Evolutionary conservation across 345 rosid genomes (phyloP), one percentile per base, ranked within the genome.

Genomic region (Linum usitatissimum): DNA sequence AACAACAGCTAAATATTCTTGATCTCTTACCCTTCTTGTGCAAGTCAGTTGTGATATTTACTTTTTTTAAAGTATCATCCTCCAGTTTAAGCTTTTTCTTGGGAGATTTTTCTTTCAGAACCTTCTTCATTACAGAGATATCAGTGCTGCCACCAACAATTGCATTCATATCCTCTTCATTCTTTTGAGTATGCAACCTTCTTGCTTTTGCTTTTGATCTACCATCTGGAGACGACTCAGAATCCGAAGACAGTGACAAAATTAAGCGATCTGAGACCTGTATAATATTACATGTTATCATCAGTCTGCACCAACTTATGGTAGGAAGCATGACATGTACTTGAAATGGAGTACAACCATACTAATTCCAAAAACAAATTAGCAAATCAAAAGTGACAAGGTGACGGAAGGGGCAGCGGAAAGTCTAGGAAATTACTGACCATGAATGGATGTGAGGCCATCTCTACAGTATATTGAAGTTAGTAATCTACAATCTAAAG

Each of bases 171-270:
- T 67, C 82, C 54, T 71, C 71, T 63, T 64, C 79, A 34, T 68
- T 69, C 65, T 70, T 70, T 55, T 64, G 60, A 51, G 60, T 65
- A 18, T 61, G 48, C 67, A 69, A 42, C 51, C 57, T 59, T 72
- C 69, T 72, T 14, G 63, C 57, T 63, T 72, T 73, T 48, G 42
- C 67, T 64, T 5, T 18, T 13, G 60, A 64, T 62, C 62, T 63
- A 76, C 64, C 66, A 38, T 64, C 70, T 51, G 75, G 83, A 70
- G 70, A 71, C 62, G 84, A 76, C 76, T 92, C 99, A 31, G 94
- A 83, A 79, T 86, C 99, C 49, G 90, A 89, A 62, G 96, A 84
- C 58, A 86, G 42, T 51, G 75, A 59, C 77, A 20, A 84, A 49
- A 83, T 61, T 60, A 77, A 71, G 79, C 58, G 73, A 60, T 76